Evolutionary conservation across 1,284 basidiomycete species (phyloP).

Genomic region (Trichosporon coremiiforme): DNA sequence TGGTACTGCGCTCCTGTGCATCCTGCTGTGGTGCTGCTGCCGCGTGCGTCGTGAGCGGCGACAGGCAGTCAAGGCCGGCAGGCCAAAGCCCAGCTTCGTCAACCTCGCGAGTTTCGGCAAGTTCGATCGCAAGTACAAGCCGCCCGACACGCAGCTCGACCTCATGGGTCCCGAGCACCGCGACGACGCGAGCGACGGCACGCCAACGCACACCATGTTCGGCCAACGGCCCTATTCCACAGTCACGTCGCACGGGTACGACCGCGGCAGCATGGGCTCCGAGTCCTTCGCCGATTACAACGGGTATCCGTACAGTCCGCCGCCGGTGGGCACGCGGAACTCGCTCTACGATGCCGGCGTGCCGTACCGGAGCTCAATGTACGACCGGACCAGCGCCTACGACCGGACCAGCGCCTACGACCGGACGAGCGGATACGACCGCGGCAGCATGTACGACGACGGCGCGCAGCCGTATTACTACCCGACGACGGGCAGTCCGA

Average conservation of each 20-base stretch:
- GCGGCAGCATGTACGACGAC: conserved; percentile 2
- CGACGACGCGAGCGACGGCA: conserved; percentile 22
- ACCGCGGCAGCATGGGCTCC: conserved; percentile 3
- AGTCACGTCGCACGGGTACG: background rate
- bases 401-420: conserved; percentile 15
- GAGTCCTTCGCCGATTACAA: background rate
- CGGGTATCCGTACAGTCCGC: conserved; percentile 4
- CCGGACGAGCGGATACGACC: no score
- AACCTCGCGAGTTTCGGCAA: conserved; percentile 24
- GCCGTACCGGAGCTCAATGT: background rate
- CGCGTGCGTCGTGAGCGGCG: conserved; percentile 39
- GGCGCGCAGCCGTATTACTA: background rate
- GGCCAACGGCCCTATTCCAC: conserved; percentile 7
- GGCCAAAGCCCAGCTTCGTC: conserved; percentile 23
- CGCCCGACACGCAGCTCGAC: conserved; percentile 34
- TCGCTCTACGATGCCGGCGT: background rate
- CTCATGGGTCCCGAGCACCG: conserved; percentile 25
- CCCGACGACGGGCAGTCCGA: background rate
- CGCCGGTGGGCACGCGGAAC: conserved; percentile 1
- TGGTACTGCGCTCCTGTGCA: conserved; percentile 47
- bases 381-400: conserved; percentile 12
- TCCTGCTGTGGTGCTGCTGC: conserved; percentile 55
- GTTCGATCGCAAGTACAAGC: conserved; percentile 20
- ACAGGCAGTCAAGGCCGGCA: conserved; percentile 24
- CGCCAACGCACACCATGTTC: conserved; percentile 11